Conservation (phyloP, 495 filamentous ascomycete genomes). For the Lophiostoma macrostomum region DNA sequence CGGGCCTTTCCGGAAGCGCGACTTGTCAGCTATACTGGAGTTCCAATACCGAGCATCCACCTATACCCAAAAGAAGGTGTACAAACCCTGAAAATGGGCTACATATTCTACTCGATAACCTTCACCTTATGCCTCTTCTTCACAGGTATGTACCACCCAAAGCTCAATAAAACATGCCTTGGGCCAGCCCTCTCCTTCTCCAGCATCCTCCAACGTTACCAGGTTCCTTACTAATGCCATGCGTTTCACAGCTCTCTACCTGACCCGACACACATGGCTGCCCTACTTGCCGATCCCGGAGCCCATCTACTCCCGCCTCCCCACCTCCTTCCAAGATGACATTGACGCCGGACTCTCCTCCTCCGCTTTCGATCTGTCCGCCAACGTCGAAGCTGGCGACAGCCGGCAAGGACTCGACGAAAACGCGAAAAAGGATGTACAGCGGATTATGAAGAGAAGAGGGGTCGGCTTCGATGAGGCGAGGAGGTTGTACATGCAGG, state of each 20-base stretch:
- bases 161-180: too few species aligned
- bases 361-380: constrained; percentile 71
- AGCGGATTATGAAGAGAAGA: constrained; percentile 80
- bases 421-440: constrained; percentile 71
- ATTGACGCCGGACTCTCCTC: constrained; percentile 82
- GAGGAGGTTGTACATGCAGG: constrained; percentile 75
- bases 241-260: constrained; percentile 59
- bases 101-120: constrained; percentile 71
- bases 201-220: constrained; percentile 8
- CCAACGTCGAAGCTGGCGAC: constrained; percentile 77
- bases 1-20: too few species aligned
- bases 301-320: constrained; percentile 67
- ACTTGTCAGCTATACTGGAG: too few species aligned
- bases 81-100: constrained; percentile 52
- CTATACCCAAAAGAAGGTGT: constrained; percentile 8
- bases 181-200: background rate
- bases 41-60: constrained; percentile 7
- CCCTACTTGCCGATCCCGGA: constrained; percentile 40
- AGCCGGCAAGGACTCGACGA: constrained; percentile 75
- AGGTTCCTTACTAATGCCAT: too few species aligned
- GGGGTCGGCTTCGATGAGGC: constrained; percentile 86
- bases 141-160: constrained; percentile 39
- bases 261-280: constrained; percentile 76
- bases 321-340: constrained; percentile 71
- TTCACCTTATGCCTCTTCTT: constrained; percentile 47